Evolutionary conservation across 768 basidiomycete genomes (phyloP).

Genomic region (Leccinum ochraceum): DNA sequence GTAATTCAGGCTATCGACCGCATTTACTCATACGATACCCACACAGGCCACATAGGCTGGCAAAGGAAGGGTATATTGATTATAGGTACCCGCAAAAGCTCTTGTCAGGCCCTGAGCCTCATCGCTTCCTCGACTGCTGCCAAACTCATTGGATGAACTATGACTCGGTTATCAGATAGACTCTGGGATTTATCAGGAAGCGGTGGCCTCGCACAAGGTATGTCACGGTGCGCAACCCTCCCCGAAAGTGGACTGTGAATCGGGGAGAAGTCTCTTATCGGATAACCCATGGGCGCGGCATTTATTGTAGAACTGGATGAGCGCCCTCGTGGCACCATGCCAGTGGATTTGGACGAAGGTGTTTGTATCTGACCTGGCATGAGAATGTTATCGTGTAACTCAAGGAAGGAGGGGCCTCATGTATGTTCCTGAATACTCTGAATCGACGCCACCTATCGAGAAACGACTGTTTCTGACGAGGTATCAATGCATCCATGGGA

Average conservation of each 20-base stretch:
- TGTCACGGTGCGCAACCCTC: background rate
- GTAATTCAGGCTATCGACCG: background rate
- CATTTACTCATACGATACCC: too few relatives aligned
- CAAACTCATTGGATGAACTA: background rate
- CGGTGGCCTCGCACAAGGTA: background rate
- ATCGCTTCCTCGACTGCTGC: background rate
- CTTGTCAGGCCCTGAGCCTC: background rate
- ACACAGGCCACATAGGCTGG: background rate
- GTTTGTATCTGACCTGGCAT: background rate
- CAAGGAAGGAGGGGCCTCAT: background rate
- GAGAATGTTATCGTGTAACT: background rate
- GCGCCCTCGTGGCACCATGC: background rate
- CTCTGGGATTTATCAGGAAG: background rate
- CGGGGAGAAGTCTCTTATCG: background rate
- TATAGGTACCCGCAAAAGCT: background rate
- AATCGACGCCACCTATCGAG: too few relatives aligned
- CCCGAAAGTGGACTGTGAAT: background rate
- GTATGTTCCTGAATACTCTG: background rate
- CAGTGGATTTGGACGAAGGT: background rate
- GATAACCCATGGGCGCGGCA: background rate
- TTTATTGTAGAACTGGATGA: background rate
- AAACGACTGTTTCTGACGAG: background rate
- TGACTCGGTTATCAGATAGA: background rate
- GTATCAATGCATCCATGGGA: too few relatives aligned
- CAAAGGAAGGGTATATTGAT: too few relatives aligned